Conservation (phyloP, 208 protist genomes). For the Leishmania amazonensis region DNA sequence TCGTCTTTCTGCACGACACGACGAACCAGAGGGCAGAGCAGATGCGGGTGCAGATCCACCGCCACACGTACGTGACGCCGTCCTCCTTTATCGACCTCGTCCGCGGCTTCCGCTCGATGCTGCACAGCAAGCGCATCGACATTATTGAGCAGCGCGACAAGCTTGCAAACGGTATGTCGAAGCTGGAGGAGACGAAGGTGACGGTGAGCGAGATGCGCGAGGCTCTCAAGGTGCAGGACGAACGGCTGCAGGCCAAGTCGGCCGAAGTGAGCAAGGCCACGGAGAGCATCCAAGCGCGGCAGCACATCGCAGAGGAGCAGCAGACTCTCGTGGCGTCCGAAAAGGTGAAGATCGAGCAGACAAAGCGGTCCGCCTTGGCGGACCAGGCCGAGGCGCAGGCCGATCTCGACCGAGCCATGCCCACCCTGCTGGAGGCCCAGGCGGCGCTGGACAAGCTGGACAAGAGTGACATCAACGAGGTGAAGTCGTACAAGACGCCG, state of each 20-base stretch:
- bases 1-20: conserved; percentile 94
- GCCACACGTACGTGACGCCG: conserved; percentile 98
- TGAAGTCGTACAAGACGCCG: conserved; percentile 97
- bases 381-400: conserved; percentile 94
- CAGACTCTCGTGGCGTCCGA: conserved; percentile 93
- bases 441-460: conserved; percentile 96
- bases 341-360: conserved; percentile 96
- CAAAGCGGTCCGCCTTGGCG: conserved; percentile 85
- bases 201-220: conserved; percentile 91
- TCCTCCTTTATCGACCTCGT: conserved; percentile 98
- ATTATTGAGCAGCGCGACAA: conserved; percentile 97
- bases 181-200: conserved; percentile 93
- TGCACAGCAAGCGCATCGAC: conserved; percentile 93
- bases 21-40: conserved; percentile 83
- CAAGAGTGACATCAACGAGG: conserved; percentile 98
- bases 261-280: conserved; percentile 88
- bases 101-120: conserved; percentile 93
- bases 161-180: conserved; percentile 94
- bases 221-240: conserved; percentile 90
- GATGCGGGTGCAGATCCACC: conserved; percentile 94
- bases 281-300: conserved; percentile 95
- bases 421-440: conserved; percentile 95
- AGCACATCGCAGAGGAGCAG: conserved; percentile 97
- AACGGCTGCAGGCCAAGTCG: conserved; percentile 85
- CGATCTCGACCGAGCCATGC: conserved; percentile 96